Percentiles rank a stretch among this genome's conserved stretches.
Evolutionary conservation across 163 green algal species (phyloP).

Genomic region (Volvox carteri): DNA sequence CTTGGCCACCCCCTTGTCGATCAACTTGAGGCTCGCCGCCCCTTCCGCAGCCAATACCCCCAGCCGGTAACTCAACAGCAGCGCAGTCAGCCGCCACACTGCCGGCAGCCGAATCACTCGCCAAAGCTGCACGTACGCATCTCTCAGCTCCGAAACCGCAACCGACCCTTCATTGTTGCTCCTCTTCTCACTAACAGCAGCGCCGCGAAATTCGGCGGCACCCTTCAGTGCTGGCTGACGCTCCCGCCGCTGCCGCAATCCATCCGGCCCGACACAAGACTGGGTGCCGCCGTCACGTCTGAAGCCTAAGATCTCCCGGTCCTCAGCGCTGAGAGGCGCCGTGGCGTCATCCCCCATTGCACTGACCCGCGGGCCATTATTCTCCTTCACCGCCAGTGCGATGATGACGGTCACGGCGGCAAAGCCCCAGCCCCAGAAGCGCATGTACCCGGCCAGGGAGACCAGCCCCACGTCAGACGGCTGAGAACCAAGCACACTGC

Average conservation of each 20-base stretch:
- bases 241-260: background rate
- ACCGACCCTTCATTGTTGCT: too few species aligned
- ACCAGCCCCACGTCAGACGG: constrained; percentile 60
- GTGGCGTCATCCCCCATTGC: background rate
- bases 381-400: constrained; percentile 80
- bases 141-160: constrained; percentile 38
- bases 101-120: constrained; percentile 62
- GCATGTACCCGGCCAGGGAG: constrained; percentile 84
- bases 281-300: background rate
- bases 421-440: constrained; percentile 90
- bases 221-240: too few species aligned
- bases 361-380: background rate
- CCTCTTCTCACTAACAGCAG: too few species aligned
- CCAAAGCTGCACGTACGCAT: constrained; percentile 58
- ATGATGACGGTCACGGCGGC: constrained; percentile 79
- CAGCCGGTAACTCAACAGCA: constrained; percentile 86
- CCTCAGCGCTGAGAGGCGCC: constrained; percentile 65
- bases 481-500: constrained; percentile 13
- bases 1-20: constrained; percentile 93
- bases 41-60: constrained; percentile 88
- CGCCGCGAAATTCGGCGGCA: too few species aligned
- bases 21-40: constrained; percentile 89
- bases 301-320: constrained; percentile 23
- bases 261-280: background rate
- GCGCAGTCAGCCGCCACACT: constrained; percentile 71